Evolutionary conservation across 2,329 filamentous ascomycete species (phyloP).

Genomic region (Sporothrix sp.): DNA sequence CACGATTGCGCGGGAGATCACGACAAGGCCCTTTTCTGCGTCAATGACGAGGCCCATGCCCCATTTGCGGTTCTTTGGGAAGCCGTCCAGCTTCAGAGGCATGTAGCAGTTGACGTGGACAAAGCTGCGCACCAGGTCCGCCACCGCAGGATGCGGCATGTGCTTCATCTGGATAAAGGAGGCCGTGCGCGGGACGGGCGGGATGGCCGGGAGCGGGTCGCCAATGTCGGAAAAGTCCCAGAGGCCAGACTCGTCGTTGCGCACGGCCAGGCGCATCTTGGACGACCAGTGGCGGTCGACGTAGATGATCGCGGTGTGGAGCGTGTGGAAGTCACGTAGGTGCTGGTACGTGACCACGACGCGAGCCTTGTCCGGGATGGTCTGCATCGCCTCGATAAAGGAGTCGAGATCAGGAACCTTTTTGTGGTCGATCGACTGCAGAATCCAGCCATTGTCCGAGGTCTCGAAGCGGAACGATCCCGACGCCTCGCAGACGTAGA

Average conservation of each 20-base stretch:
- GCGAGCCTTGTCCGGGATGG: conserved; percentile 69
- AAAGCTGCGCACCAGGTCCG: conserved; percentile 87
- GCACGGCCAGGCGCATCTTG: conserved; percentile 85
- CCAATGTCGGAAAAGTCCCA: conserved; percentile 91
- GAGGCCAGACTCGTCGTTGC: conserved; percentile 80
- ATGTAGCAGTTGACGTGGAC: conserved; percentile 87
- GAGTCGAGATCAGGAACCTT: conserved; percentile 78
- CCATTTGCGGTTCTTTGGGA: conserved; percentile 86
- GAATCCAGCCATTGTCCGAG: conserved; percentile 83
- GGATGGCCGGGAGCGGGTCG: conserved; percentile 65
- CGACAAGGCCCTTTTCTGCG: conserved; percentile 86
- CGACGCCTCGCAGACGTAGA: conserved; percentile 89
- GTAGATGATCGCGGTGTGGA: conserved; percentile 85
- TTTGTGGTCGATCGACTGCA: conserved; percentile 86
- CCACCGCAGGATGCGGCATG: conserved; percentile 79
- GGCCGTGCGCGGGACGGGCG: conserved; percentile 65
- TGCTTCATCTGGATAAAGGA: conserved; percentile 89
- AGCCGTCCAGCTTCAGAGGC: conserved; percentile 96
- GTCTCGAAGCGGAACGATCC: conserved; percentile 93
- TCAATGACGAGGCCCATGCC: conserved; percentile 97
- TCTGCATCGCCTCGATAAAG: conserved; percentile 85
- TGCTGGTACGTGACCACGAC: conserved; percentile 96
- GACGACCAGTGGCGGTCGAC: conserved; percentile 93
- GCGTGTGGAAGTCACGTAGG: conserved; percentile 84
- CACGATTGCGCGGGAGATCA: conserved; percentile 88